These are phyloP conservation scores for Rhypophila decipiens DNA, from an alignment of 495 filamentous ascomycete species.

Conservation along the genomic window DNA sequence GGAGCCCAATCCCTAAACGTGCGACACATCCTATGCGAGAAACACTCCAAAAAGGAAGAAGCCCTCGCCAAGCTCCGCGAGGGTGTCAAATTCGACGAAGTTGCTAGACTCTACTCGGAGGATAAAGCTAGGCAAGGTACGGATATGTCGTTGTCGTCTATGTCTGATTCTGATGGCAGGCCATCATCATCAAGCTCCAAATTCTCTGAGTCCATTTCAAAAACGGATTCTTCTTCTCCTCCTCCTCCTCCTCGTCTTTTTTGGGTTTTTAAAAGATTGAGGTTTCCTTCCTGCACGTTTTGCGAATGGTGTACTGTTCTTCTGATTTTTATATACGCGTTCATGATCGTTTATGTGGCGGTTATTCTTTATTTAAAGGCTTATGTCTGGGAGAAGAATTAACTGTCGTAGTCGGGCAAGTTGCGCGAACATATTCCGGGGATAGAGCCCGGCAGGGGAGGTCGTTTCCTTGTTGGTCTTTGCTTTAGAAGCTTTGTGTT, in stretches of 20 bases:
- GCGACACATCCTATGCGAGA: constrained; percentile 87
- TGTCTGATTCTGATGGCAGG: background rate
- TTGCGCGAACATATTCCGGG: too few relatives aligned
- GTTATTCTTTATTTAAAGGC: background rate
- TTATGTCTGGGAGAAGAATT: too few relatives aligned
- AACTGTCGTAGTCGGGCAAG: too few relatives aligned
- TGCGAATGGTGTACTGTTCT: too few relatives aligned
- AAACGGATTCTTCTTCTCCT: background rate
- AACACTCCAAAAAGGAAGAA: constrained; percentile 83
- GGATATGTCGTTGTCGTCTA: too few relatives aligned
- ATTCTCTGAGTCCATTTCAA: too few relatives aligned
- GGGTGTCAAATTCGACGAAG: constrained; percentile 82
- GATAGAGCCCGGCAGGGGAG: too few relatives aligned
- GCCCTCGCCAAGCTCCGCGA: constrained; percentile 69
- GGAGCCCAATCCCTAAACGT: constrained; percentile 76
- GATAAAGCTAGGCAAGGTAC: constrained; percentile 81
- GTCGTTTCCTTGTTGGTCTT: too few relatives aligned
- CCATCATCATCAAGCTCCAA: background rate
- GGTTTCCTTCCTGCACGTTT: background rate
- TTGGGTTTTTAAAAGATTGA: too few relatives aligned
- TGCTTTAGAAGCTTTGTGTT: too few relatives aligned
- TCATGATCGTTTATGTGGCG: background rate
- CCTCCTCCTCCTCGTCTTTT: too few relatives aligned
- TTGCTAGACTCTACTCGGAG: constrained; percentile 78
- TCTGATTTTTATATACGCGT: too few relatives aligned